A percentile compares a stretch with the other conserved stretches of the same genome.
Evolutionary conservation across 345 rosid genomes (phyloP).

Genomic region (Lumnitzera littorea): DNA sequence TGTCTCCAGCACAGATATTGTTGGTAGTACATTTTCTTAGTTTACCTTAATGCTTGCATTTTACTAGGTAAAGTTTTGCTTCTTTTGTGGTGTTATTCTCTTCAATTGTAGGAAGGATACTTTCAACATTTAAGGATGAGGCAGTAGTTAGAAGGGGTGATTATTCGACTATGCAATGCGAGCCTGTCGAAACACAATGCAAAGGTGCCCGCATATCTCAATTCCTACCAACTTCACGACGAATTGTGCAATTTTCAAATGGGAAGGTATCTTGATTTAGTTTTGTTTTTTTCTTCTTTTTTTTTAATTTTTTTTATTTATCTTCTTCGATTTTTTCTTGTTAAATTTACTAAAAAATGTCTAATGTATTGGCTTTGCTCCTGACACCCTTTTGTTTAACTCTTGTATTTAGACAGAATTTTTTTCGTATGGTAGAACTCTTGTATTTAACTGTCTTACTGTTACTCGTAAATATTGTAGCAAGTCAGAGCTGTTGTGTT

Average conservation of each 20-base stretch:
- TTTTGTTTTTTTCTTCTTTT: background rate
- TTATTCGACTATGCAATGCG: slow-evolving; percentile 25
- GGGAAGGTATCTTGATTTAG: slow-evolving; percentile 51
- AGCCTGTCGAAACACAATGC: slow-evolving; percentile 14
- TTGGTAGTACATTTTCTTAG: slow-evolving; percentile 44
- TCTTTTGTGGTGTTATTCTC: background rate
- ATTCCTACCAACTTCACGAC: slow-evolving; percentile 87
- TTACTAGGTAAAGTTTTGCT: background rate
- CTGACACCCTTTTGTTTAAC: too few species aligned
- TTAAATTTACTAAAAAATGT: too few species aligned
- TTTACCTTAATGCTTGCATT: slow-evolving; percentile 5
- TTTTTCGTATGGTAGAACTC: background rate
- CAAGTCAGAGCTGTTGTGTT: background rate
- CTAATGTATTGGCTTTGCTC: too few species aligned
- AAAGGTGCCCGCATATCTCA: slow-evolving; percentile 48
- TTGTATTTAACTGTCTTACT: background rate
- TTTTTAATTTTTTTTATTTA: too few species aligned
- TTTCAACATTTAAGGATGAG: slow-evolving; percentile 44
- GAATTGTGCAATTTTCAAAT: slow-evolving; percentile 95
- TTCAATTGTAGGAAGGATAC: slow-evolving; percentile 66
- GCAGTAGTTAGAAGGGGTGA: slow-evolving; percentile 20
- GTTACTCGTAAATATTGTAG: background rate
- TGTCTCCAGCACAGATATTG: slow-evolving; percentile 97
- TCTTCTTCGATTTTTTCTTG: too few species aligned
- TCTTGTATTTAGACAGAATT: too few species aligned